phyloP scores from a whole-genome alignment of 176 grass and related monocot species.

The bread wheat (Triticum aestivum) region DNA sequence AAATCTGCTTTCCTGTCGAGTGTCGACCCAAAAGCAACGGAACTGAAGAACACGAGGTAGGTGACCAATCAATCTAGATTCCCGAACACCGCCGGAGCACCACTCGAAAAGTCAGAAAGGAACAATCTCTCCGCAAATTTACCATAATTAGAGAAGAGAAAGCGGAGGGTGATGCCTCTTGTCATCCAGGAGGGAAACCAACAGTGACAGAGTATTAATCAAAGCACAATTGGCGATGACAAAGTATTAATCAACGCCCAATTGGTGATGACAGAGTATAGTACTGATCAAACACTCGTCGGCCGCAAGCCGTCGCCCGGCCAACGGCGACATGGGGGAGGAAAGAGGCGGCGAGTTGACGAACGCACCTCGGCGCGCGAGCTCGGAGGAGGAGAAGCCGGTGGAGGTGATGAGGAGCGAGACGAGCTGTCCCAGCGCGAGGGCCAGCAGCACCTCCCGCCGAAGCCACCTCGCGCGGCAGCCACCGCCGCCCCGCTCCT shows the following conservation, averaged over 20 bases:
- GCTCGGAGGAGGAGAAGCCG: slow-evolving; percentile 92
- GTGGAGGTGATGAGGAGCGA: slow-evolving; percentile 97
- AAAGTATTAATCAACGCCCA: too few species aligned
- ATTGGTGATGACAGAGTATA: not conserved
- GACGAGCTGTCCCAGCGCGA: slow-evolving; percentile 82
- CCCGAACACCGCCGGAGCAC: not conserved
- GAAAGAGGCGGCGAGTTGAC: not conserved
- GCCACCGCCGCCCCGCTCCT: not conserved
- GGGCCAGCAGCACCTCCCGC: slow-evolving; percentile 50
- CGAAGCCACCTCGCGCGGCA: slow-evolving; percentile 27
- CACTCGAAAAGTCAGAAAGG: slow-evolving; percentile 35
- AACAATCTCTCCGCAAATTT: not conserved
- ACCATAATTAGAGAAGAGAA: not conserved
- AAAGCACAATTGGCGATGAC: not conserved
- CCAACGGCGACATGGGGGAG: not conserved
- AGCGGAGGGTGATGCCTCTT: not conserved
- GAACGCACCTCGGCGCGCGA: slow-evolving; percentile 64
- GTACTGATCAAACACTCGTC: not conserved
- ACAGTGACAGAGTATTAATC: not conserved
- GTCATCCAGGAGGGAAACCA: not conserved
- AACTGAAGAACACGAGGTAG: not conserved
- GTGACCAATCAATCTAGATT: slow-evolving; percentile 6
- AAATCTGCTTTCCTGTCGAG: not conserved
- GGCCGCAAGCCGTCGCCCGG: not conserved
- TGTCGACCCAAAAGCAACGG: slow-evolving; percentile 12